These are phyloP conservation scores for Claviceps pazoutovae DNA, from an alignment of 2,329 filamentous ascomycete species.

Conservation along the genomic window DNA sequence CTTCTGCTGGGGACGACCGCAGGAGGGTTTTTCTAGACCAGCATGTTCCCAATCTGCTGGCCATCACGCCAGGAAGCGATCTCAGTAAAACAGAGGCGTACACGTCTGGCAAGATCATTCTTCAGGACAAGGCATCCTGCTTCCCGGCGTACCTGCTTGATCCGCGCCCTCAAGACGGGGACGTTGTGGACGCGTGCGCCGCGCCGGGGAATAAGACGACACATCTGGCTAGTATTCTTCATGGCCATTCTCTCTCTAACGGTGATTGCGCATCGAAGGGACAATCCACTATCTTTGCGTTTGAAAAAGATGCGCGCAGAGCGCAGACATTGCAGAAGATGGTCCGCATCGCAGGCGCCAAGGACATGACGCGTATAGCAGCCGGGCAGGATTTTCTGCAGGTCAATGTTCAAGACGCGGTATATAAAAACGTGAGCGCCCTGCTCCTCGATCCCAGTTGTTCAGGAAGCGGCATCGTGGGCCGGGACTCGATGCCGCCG, in stretches of 20 bases:
- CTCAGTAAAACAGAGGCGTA: slow-evolving; percentile 64
- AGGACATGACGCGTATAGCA: slow-evolving; percentile 51
- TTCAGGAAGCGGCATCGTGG: slow-evolving; percentile 88
- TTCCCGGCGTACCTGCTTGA: slow-evolving; percentile 86
- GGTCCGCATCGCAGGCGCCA: slow-evolving; percentile 63
- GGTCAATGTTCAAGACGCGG: slow-evolving; percentile 47
- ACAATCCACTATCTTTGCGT: slow-evolving; percentile 48
- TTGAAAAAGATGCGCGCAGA: slow-evolving; percentile 60
- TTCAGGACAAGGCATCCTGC: slow-evolving; percentile 95
- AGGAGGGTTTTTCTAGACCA: slow-evolving; percentile 51
- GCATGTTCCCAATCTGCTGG: slow-evolving; percentile 72
- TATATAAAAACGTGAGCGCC: slow-evolving; percentile 59
- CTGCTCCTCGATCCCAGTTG: slow-evolving; percentile 88
- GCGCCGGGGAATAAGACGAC: slow-evolving; percentile 97
- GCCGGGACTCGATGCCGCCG: slow-evolving; percentile 63
- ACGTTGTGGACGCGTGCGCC: slow-evolving; percentile 84
- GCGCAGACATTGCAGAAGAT: slow-evolving; percentile 72
- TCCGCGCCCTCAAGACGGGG: slow-evolving; percentile 49
- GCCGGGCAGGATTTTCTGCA: slow-evolving; percentile 71
- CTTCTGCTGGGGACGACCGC: neutral
- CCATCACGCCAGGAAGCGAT: slow-evolving; percentile 57
- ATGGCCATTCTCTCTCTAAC: slow-evolving; percentile 19
- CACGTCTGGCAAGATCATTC: slow-evolving; percentile 60
- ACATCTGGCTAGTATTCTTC: slow-evolving; percentile 67
- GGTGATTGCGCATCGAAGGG: no score